Base-by-base conservation (phyloP, 2,329 filamentous ascomycete genomes). In the Berkeleyomyces rouxiae region DNA sequence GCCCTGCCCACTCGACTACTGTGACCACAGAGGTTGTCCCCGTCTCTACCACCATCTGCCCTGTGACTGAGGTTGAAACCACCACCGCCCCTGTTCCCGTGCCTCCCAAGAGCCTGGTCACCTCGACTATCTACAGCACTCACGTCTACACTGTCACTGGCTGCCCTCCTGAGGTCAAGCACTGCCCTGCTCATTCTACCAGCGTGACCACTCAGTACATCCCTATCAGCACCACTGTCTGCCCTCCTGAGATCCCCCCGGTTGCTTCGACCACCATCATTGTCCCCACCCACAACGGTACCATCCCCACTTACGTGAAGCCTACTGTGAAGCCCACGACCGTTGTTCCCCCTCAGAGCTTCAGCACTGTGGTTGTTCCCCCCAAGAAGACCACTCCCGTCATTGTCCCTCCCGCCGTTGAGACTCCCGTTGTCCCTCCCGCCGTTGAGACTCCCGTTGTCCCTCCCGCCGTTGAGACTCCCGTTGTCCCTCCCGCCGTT, bases 101-200 rank as follows among this genome's bases (percentile, higher is more conserved):
- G 3, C 42, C 43, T 6, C 51, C 37, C 43, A 9, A 42, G n/a
- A 36, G 46, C 4, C 40, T 47, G 63, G 68, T 67, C 39, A 74
- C 73, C 37, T 75, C 72, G 61, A 74, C 73, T n/a, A 69, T 77
- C 61, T 75, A 71, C 68, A 72, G 71, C 59, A 76, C 73, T 16
- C 67, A 67, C 11, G 68, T 81, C 66, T 75, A 79, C 66, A 84
- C 81, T 67, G 74, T 82, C 71, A 82, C 78, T 68, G 78, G 77
- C 47, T 83, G 81, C 71, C 76, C 75, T 58, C 73, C 79, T 13
- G 68, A 69, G 13, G 70, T 76, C 3, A 69, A 68, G 42, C 68
- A 74, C 71, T 76, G 70, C 65, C 1, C 71, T 75, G 70, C 65
- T 1, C 68, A 68, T 42, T 67, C 70, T 43, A 70, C 70, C 47